A percentile compares a stretch with the other conserved stretches of the same genome.
Conservation (phyloP, 495 filamentous ascomycete species). For the Xylaria scruposa region DNA sequence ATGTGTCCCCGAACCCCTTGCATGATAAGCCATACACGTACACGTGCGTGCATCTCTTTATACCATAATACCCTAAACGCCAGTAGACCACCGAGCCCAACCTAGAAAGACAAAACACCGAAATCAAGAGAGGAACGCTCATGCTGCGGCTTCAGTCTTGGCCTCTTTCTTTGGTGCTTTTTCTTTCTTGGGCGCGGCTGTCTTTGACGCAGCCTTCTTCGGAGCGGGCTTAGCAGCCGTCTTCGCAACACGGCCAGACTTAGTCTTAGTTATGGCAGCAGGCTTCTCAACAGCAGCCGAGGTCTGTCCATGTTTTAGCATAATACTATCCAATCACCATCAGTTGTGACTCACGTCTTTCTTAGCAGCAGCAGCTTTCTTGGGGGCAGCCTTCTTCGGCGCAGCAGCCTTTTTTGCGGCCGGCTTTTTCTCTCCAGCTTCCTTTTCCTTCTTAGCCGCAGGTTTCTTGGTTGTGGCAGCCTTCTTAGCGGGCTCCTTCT, state of each 20-base stretch:
- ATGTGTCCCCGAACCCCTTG: conserved; percentile 34
- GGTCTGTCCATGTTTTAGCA: conserved; percentile 37
- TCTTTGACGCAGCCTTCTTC: conserved; percentile 65
- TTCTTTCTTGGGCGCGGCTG: conserved; percentile 70
- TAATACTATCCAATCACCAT: background rate
- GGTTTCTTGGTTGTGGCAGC: conserved; percentile 52
- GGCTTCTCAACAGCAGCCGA: conserved; percentile 75
- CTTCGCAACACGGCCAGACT: conserved; percentile 90
- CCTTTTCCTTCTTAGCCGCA: conserved; percentile 63
- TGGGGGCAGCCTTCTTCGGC: conserved; percentile 60
- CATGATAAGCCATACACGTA: conserved; percentile 32
- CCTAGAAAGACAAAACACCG: conserved; percentile 32
- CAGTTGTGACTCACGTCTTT: conserved; percentile 46
- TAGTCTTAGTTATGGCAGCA: conserved; percentile 81
- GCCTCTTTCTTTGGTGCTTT: conserved; percentile 69
- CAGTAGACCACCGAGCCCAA: conserved; percentile 37
- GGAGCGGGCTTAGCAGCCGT: conserved; percentile 58
- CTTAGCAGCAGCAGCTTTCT: conserved; percentile 59
- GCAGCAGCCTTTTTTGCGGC: conserved; percentile 59
- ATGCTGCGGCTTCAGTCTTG: conserved; percentile 52
- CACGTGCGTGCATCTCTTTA: conserved; percentile 33
- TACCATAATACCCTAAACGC: conserved; percentile 42
- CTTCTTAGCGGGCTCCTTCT: conserved; percentile 53
- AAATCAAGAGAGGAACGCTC: conserved; percentile 24
- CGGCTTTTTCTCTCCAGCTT: conserved; percentile 52